phyloP scores from a whole-genome alignment of 305 asterid genomes.

The Fraxinus ornus region DNA sequence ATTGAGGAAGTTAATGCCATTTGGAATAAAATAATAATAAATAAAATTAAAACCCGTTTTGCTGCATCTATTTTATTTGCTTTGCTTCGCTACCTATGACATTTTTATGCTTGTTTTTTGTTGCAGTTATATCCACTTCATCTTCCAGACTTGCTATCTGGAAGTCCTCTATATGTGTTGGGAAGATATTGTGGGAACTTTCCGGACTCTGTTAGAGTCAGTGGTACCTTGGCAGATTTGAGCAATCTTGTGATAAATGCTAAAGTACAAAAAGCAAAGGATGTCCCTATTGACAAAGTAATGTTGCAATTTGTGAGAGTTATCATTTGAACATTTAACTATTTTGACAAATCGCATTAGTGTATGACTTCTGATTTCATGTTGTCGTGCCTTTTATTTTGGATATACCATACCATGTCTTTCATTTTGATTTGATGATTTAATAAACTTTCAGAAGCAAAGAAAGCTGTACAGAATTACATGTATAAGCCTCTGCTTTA shows the following conservation, averaged over 20 bases:
- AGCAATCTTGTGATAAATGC: conserved; percentile 44
- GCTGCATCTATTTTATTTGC: neutral
- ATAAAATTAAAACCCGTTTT: neutral
- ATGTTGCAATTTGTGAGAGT: conserved; percentile 25
- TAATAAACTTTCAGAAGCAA: neutral
- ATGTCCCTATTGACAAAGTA: conserved; percentile 71
- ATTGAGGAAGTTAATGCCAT: neutral
- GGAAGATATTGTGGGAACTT: conserved; percentile 74
- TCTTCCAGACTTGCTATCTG: conserved; percentile 67
- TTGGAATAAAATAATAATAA: neutral
- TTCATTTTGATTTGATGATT: neutral
- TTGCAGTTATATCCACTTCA: conserved; percentile 65
- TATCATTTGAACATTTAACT: neutral
- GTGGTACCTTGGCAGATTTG: conserved; percentile 61
- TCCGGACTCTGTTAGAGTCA: conserved; percentile 50
- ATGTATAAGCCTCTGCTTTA: conserved; percentile 28
- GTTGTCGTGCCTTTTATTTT: neutral
- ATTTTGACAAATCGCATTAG: neutral
- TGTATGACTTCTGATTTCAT: neutral
- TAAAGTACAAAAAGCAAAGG: conserved; percentile 57
- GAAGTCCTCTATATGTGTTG: conserved; percentile 62
- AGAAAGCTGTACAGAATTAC: neutral
- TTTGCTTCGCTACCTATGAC: neutral
- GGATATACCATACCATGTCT: neutral
- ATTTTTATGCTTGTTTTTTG: conserved; percentile 8